Evolutionary conservation across 2,329 filamentous ascomycete genomes (phyloP), one percentile per base, ranked within the genome.

Genomic region (Amphichorda felina): DNA sequence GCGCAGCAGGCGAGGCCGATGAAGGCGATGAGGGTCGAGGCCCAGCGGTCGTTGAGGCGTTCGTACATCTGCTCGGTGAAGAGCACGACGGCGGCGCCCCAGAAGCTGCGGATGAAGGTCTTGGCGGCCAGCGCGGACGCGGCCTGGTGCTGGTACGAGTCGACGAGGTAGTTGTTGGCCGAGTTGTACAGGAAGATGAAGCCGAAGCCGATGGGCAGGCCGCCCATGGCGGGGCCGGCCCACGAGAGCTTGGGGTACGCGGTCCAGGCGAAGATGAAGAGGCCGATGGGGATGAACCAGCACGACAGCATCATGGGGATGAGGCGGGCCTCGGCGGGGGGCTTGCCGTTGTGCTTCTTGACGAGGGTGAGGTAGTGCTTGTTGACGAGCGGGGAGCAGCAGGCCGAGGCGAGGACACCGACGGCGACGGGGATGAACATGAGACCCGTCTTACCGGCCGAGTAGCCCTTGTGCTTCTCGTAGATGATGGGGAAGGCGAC

Each of bases 351-450:
- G 59, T 82, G 68, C 53, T 78, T 73, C 4, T 57, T 46, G 5
- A 68, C 70, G 24, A 83, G 55, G 26, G 56, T 70, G 38, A 89
- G 57, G 61, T 94, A 94, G 60, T 93, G 80, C 41, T 72, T 80
- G 68, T 94, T 93, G 50, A 94, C 75, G 0, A 80, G 45, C 0
- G 86, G 81, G 1, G 82, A 64, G 55, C 75, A 83, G 10, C 59
- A 49, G 13, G 84, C 81, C 1, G 79, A 82, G 29, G 60, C 40
- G 2, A 89, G 14, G 13, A 91, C 83, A 34, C 85, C 85, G 14
- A 91, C 60, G 7, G 84, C 83, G 31, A 91, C 55, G 2, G 84
- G 84, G 42, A 91, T 87, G 56, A 93, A 93, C 80, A 91, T 89
- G 8, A 93, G 66, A 32, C 85, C 86, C 0, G 84, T 87, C 19